These are phyloP conservation scores for Ganoderma leucocontextum DNA, from an alignment of 1,284 basidiomycete genomes.

Conservation along the genomic window DNA sequence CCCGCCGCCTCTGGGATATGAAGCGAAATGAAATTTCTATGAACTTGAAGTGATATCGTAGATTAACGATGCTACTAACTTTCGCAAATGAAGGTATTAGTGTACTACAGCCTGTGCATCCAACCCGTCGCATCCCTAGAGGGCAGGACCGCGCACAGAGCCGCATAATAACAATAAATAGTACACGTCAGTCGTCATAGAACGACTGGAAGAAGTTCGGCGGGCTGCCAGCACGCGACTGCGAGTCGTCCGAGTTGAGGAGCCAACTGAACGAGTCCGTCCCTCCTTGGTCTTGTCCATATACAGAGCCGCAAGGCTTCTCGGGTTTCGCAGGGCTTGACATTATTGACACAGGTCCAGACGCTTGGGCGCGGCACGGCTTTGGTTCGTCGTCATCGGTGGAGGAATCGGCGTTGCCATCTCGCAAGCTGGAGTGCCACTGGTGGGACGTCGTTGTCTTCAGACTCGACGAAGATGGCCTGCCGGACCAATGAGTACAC, in stretches of 20 bases:
- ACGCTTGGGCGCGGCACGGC: neutral
- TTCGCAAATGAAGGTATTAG: neutral
- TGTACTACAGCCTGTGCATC: neutral
- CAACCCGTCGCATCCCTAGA: neutral
- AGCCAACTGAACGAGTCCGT: constrained; percentile 12
- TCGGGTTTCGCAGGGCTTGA: neutral
- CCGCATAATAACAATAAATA: constrained; percentile 3
- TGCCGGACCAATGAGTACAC: neutral
- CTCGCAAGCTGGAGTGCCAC: constrained; percentile 6
- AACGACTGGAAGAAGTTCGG: neutral
- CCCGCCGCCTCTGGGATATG: neutral
- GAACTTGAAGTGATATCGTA: neutral
- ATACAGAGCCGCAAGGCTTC: neutral
- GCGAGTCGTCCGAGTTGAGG: constrained; percentile 7
- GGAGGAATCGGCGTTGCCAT: neutral
- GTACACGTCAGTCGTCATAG: constrained; percentile 4
- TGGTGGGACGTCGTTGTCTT: neutral
- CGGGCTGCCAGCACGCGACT: constrained; percentile 2
- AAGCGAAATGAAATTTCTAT: neutral
- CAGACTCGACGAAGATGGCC: neutral
- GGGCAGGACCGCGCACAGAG: neutral
- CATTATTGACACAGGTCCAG: neutral
- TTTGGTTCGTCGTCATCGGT: neutral
- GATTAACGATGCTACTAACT: constrained; percentile 3
- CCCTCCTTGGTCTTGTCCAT: neutral